Evolutionary conservation across 257 asterid species (phyloP).

Genomic region (Ophiorrhiza pumila): DNA sequence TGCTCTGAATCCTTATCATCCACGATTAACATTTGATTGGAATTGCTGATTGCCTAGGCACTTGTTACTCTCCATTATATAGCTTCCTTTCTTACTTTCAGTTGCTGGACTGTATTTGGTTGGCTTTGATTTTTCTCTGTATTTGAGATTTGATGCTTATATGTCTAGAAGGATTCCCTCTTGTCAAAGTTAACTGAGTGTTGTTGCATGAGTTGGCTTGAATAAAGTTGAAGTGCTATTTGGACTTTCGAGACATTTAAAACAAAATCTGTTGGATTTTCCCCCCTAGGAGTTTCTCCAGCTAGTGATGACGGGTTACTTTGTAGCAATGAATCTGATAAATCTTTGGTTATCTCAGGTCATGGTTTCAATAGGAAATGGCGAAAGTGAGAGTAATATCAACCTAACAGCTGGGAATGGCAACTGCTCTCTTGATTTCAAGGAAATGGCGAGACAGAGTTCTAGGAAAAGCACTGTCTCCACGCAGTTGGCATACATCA

Average conservation of each 20-base stretch:
- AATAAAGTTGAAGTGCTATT: background rate
- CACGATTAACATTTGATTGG: background rate
- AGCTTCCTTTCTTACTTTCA: background rate
- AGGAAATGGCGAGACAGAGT: conserved; percentile 35
- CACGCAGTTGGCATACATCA: conserved; percentile 27
- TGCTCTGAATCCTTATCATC: background rate
- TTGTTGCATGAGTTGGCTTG: background rate
- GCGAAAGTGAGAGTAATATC: conserved; percentile 40
- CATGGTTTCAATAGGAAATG: conserved; percentile 50
- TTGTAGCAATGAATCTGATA: background rate
- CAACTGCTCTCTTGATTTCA: conserved; percentile 58
- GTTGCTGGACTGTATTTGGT: background rate
- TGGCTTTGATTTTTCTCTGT: background rate
- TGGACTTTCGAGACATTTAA: too few relatives aligned
- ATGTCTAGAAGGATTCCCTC: background rate
- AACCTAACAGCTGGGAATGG: conserved; percentile 51
- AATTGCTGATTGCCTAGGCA: background rate
- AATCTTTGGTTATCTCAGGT: conserved; percentile 39
- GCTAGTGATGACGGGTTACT: too few relatives aligned
- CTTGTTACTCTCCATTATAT: background rate
- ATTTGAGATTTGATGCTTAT: background rate
- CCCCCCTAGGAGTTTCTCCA: too few relatives aligned
- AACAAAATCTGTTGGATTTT: too few relatives aligned
- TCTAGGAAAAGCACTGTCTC: conserved; percentile 25
- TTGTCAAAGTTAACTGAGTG: background rate